A percentile compares a stretch with the other conserved stretches of the same genome.
phyloP scores from a whole-genome alignment of 179 eudicot genomes.

The Carnegiea gigantea region DNA sequence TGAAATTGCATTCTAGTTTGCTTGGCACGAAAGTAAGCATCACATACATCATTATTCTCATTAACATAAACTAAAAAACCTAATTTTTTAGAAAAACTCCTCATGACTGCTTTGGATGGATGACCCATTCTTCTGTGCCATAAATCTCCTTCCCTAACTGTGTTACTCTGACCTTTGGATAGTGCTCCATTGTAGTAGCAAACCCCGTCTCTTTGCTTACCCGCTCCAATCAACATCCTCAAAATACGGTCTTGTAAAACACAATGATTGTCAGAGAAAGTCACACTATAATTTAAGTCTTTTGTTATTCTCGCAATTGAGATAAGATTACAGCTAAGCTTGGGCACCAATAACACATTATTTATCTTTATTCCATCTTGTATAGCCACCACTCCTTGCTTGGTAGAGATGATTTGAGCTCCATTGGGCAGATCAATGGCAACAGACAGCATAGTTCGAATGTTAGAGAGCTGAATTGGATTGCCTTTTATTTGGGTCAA shows the following conservation, averaged over 20 bases:
- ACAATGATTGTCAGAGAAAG: not conserved
- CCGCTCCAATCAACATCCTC: too few species aligned
- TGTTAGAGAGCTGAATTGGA: too few species aligned
- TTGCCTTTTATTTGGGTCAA: too few species aligned
- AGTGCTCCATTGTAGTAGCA: not conserved
- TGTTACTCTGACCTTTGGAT: not conserved
- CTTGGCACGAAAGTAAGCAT: not conserved
- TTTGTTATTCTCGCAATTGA: too few species aligned
- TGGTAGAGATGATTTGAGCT: too few species aligned
- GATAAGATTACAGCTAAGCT: too few species aligned
- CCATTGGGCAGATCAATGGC: not conserved
- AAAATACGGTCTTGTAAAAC: not conserved
- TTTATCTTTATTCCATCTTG: too few species aligned
- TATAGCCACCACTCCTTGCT: too few species aligned
- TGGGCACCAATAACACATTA: too few species aligned
- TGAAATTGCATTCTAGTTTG: not conserved
- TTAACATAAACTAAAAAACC: not conserved
- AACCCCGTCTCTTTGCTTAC: not conserved
- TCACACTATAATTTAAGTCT: not conserved
- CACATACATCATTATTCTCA: not conserved
- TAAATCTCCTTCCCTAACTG: not conserved
- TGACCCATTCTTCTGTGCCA: not conserved
- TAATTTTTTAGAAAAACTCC: not conserved
- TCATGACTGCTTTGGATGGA: not conserved
- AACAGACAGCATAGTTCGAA: too few species aligned